Evolutionary conservation across 306 rosid species (phyloP).

Genomic region (Castanea mollissima): DNA sequence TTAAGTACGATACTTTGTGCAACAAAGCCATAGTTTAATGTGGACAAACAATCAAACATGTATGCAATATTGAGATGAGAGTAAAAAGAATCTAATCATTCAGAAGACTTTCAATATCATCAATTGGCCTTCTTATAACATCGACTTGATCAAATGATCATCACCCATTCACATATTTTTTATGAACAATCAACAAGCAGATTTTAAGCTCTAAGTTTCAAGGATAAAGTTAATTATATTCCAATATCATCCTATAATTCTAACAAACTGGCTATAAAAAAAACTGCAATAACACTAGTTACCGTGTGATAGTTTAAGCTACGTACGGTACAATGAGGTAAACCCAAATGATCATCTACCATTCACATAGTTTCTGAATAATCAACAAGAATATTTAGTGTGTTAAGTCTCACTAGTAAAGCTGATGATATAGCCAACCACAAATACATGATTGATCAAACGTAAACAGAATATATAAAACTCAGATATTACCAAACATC

Average conservation of each 20-base stretch:
- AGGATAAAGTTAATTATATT: background rate
- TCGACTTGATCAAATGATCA: background rate
- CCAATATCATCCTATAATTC: background rate
- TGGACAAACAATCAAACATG: background rate
- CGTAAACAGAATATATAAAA: background rate
- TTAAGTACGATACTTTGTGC: background rate
- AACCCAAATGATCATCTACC: background rate
- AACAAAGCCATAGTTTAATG: background rate
- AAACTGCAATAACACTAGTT: background rate
- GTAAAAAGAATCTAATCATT: background rate
- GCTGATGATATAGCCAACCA: background rate
- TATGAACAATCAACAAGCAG: background rate
- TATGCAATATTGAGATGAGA: background rate
- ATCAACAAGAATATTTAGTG: background rate
- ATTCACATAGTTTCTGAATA: background rate
- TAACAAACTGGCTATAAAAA: background rate
- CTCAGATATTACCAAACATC: background rate
- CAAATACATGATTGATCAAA: background rate
- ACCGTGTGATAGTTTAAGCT: background rate
- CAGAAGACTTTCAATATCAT: background rate
- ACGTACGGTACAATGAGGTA: background rate
- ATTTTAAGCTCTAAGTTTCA: background rate
- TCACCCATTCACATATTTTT: background rate
- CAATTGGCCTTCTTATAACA: background rate
- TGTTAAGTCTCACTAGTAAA: background rate